Percentiles rank a stretch among this genome's conserved stretches.
Conservation (phyloP, 2,329 filamentous ascomycete genomes). For the Nemania sp. region DNA sequence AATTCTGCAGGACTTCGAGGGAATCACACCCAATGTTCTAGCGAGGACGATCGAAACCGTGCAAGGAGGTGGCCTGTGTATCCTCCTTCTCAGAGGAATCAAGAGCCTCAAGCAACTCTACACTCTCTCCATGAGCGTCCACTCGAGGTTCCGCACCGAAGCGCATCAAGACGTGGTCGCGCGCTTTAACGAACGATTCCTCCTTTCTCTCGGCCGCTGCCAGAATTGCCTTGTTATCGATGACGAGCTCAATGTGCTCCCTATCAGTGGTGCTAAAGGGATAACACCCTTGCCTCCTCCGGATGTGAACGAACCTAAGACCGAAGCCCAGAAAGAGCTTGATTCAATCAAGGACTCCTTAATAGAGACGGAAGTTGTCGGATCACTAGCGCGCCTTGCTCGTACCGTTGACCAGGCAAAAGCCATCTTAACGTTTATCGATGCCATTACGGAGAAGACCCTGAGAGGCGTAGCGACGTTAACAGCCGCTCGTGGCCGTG, state of each 20-base stretch:
- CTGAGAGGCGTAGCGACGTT: constrained; percentile 89
- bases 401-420: constrained; percentile 95
- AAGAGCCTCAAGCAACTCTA: constrained; percentile 96
- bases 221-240: constrained; percentile 94
- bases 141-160: constrained; percentile 94
- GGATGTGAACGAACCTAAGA: constrained; percentile 73
- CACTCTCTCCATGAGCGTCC: constrained; percentile 95
- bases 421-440: constrained; percentile 93
- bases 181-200: constrained; percentile 96
- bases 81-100: constrained; percentile 94
- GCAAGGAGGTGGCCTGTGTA: constrained; percentile 89
- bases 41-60: constrained; percentile 96
- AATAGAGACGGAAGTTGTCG: constrained; percentile 82
- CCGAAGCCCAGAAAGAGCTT: constrained; percentile 73
- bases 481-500: constrained; percentile 90
- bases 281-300: constrained; percentile 80
- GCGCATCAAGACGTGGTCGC: constrained; percentile 94
- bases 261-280: constrained; percentile 92
- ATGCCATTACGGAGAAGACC: constrained; percentile 95
- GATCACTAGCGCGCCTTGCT: constrained; percentile 79
- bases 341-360: constrained; percentile 85
- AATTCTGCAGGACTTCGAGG: constrained; percentile 97
- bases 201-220: constrained; percentile 92
- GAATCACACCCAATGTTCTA: constrained; percentile 93
- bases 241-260: constrained; percentile 95